These are phyloP conservation scores for Artemisia princeps DNA, from an alignment of 140 eudicot species.

Conservation along the genomic window DNA sequence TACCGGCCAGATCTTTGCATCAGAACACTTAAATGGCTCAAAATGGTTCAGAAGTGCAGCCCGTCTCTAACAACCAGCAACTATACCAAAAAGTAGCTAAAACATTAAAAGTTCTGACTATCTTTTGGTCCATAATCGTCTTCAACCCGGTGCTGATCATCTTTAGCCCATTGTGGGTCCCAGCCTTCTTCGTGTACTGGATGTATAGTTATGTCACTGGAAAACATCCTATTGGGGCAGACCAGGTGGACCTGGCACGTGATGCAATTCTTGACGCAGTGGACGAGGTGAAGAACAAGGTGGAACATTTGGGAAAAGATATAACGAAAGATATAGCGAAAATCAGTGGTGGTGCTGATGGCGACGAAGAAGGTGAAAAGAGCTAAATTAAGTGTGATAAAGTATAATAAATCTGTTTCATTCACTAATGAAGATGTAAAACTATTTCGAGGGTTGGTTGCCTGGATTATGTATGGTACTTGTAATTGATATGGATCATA, in stretches of 20 bases:
- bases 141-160: conserved; percentile 49
- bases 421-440: too few relatives aligned
- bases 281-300: conserved; percentile 33
- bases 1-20: background rate
- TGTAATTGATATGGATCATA: too few relatives aligned
- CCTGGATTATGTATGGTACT: too few relatives aligned
- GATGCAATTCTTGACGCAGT: conserved; percentile 32
- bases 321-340: too few relatives aligned
- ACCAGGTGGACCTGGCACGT: conserved; percentile 28
- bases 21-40: conserved; percentile 26
- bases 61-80: conserved; percentile 15
- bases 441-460: too few relatives aligned
- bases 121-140: conserved; percentile 32
- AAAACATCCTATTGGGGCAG: conserved; percentile 40
- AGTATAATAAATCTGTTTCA: too few relatives aligned
- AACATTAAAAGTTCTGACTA: conserved; percentile 37
- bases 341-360: background rate
- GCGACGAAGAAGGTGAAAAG: background rate
- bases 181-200: conserved; percentile 44
- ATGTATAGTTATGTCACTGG: conserved; percentile 40
- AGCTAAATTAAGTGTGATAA: background rate
- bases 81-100: conserved; percentile 30
- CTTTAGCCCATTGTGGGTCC: conserved; percentile 49
- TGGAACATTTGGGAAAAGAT: conserved; percentile 30
- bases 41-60: conserved; percentile 17